Percentiles rank a stretch among this genome's conserved stretches.
Conservation (phyloP, 345 rosid genomes). For the Schrenkiella parvula region DNA sequence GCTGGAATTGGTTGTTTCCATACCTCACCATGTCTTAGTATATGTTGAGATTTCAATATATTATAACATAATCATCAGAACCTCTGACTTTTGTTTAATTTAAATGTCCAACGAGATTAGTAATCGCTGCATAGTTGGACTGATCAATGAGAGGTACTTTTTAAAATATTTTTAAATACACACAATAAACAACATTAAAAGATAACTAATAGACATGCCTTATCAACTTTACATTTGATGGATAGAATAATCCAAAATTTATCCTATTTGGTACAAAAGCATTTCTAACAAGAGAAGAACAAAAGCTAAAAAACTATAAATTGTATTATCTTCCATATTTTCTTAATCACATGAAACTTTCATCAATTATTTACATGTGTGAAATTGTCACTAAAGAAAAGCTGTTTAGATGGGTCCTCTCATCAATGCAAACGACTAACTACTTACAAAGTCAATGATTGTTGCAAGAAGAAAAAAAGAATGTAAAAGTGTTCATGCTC, state of each 20-base stretch:
- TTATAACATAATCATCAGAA: background rate
- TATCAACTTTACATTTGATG: background rate
- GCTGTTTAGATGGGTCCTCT: constrained; percentile 2
- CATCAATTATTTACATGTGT: constrained; percentile 6
- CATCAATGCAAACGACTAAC: background rate
- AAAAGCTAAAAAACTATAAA: background rate
- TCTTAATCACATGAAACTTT: background rate
- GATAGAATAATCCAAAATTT: background rate
- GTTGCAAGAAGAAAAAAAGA: background rate
- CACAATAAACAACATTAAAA: background rate
- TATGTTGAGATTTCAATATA: constrained; percentile 7
- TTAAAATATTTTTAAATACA: background rate
- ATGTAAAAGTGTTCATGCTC: background rate
- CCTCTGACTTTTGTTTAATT: constrained; percentile 8
- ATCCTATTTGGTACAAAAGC: background rate
- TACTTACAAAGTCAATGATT: constrained; percentile 5
- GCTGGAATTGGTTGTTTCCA: constrained; percentile 29
- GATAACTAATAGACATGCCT: background rate
- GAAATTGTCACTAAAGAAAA: constrained; percentile 2
- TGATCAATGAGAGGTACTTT: background rate
- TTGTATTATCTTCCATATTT: background rate
- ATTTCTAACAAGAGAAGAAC: background rate
- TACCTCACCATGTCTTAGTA: background rate
- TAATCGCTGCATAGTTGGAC: constrained; percentile 14
- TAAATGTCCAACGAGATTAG: background rate